Base-by-base conservation (phyloP, 192 early-diverging fungal species). In the Oehlia diaphana region DNA sequence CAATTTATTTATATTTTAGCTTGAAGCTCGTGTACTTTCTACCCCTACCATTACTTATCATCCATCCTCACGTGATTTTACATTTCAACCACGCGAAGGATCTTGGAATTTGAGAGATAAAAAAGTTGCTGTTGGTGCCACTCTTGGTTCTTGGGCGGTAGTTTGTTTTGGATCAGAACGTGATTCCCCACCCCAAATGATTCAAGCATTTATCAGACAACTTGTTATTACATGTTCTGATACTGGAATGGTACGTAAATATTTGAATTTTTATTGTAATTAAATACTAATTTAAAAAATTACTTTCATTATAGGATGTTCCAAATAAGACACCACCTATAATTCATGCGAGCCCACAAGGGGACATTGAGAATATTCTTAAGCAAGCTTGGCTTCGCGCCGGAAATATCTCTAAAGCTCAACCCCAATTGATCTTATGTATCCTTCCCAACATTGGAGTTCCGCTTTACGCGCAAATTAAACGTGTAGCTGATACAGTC, bases 51-150 rank as follows among this genome's bases (percentile, higher is more conserved):
- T 81, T 58, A 44, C 39, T 77, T 58, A 83, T 81, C 72, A 72
- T 70, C 47, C 21, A 39, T 72, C 83, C 33, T 90, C 90, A 35
- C 86, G 85, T 23, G 82, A 86, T 1, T 73, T 85, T 26, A 76
- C 79, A 4, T 81, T 93, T 72, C 74, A 81, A 58, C 92, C 93
- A 9, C 82, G 85, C 8, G 89, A 87, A 77, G 96, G 97, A 37
- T 91, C 93, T n/a, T 98, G 96, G 96, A 95, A 96, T 76, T 86
- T 98, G 76, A 90, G 89, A 69, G 94, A 93, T 80, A 94, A 93
- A 84, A 89, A 89, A 73, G 94, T 98, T 6, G 87, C 90, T 7
- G 84, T 90, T 8, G 95, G 95, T 42, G 90, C 89, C 3, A 90
- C 89, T n/a, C 89, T 97, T 47, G 86, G 88, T n/a, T 92, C 92